Conservation (phyloP, 495 filamentous ascomycete species). For the Usnea hakonensis region DNA sequence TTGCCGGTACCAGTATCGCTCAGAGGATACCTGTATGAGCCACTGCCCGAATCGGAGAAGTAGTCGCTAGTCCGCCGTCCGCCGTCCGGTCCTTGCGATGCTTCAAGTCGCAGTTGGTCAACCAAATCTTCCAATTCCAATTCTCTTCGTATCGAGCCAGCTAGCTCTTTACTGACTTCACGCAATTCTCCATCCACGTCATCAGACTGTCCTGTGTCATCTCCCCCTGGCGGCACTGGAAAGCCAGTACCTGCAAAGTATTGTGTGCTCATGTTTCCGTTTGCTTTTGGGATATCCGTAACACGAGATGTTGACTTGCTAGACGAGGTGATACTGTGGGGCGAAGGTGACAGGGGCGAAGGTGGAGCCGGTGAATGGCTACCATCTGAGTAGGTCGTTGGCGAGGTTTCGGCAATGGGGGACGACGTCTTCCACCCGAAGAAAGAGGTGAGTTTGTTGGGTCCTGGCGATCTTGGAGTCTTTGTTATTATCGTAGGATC, state of each 20-base stretch:
- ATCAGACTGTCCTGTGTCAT: constrained; percentile 40
- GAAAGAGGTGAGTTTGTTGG: constrained; percentile 56
- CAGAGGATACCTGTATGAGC: constrained; percentile 64
- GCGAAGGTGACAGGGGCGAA: constrained; percentile 48
- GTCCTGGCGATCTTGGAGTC: constrained; percentile 52
- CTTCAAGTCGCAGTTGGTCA: constrained; percentile 73
- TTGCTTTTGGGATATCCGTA: constrained; percentile 39
- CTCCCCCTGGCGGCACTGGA: constrained; percentile 27
- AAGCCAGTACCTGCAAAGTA: constrained; percentile 33
- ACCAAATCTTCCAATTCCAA: constrained; percentile 95
- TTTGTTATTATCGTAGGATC: constrained; percentile 31
- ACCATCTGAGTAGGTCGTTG: constrained; percentile 56
- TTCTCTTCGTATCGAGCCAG: constrained; percentile 84
- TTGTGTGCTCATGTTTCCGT: constrained; percentile 24
- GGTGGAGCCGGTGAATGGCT: constrained; percentile 50
- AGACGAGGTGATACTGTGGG: constrained; percentile 22
- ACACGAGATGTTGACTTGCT: constrained; percentile 35
- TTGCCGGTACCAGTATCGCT: constrained; percentile 52
- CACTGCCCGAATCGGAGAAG: constrained; percentile 91
- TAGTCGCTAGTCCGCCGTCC: constrained; percentile 90
- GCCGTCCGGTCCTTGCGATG: constrained; percentile 43
- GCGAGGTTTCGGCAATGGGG: constrained; percentile 52
- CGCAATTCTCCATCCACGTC: constrained; percentile 92
- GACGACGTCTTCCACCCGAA: constrained; percentile 60
- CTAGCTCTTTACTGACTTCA: constrained; percentile 86